phyloP scores from a whole-genome alignment of 192 early-diverging fungal species.

The Podila verticillata region DNA sequence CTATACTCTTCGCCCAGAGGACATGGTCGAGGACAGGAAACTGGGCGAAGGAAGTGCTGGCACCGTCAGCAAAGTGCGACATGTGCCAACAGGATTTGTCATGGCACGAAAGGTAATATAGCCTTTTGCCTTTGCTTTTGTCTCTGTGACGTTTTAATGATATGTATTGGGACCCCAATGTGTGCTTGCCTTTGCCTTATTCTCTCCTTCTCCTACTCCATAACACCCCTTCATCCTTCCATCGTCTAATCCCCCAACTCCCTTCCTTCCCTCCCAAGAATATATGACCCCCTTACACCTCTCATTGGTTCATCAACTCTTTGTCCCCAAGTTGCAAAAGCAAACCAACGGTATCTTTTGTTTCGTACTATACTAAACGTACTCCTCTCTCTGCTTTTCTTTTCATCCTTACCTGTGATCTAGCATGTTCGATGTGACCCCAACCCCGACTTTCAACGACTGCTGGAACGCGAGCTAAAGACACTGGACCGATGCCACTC shows the following conservation, averaged over 20 bases:
- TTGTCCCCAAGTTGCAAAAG: background rate
- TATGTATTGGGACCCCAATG: no score
- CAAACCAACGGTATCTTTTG: no score
- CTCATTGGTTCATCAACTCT: background rate
- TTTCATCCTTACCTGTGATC: background rate
- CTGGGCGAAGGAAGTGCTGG: constrained; percentile 92
- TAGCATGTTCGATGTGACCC: constrained; percentile 50
- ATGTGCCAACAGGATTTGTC: constrained; percentile 74
- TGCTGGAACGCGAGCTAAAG: constrained; percentile 92
- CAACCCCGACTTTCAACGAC: constrained; percentile 73
- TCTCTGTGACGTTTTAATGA: no score
- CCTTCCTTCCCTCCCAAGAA: background rate
- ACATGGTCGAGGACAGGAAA: constrained; percentile 77
- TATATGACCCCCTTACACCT: constrained; percentile 1
- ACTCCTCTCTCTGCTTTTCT: background rate
- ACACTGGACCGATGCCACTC: constrained; percentile 91
- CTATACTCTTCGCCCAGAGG: constrained; percentile 61
- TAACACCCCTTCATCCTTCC: background rate
- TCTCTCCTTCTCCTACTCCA: constrained; percentile 7
- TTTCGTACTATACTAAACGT: no score
- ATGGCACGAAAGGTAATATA: constrained; percentile 88
- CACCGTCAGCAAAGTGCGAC: constrained; percentile 87
- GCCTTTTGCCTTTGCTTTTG: background rate
- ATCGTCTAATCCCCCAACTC: background rate
- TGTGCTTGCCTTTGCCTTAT: no score